A percentile compares a stretch with the other conserved stretches of the same genome.
phyloP scores from a whole-genome alignment of 2,329 filamentous ascomycete genomes.

The Colletotrichum navitas region DNA sequence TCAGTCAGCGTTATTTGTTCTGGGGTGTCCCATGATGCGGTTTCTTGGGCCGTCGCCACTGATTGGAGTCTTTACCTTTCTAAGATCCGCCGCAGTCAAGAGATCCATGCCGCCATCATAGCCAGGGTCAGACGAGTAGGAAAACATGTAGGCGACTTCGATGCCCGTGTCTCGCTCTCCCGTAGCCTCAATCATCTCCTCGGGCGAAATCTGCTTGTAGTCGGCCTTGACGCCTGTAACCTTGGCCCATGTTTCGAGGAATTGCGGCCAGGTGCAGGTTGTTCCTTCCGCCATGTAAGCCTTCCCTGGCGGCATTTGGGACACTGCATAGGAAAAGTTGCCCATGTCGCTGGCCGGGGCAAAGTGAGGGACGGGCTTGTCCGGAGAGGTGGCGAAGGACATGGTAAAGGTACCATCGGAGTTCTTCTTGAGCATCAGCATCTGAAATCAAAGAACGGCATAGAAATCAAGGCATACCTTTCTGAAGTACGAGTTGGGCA shows the following conservation, averaged over 20 bases:
- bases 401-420: conserved; percentile 60
- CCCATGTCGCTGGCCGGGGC: conserved; percentile 62
- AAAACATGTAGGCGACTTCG: conserved; percentile 61
- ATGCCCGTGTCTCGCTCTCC: conserved; percentile 57
- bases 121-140: conserved; percentile 60
- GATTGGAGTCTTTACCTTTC: conserved; percentile 51
- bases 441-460: background rate
- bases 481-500: conserved; percentile 59
- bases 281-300: conserved; percentile 63
- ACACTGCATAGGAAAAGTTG: conserved; percentile 62
- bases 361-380: conserved; percentile 58
- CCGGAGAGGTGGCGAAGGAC: conserved; percentile 58
- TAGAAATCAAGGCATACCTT: conserved; percentile 53
- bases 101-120: conserved; percentile 62
- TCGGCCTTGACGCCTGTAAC: conserved; percentile 50
- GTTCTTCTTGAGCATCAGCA: conserved; percentile 45
- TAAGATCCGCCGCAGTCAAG: conserved; percentile 58
- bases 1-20: conserved; percentile 14
- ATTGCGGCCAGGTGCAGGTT: conserved; percentile 61
- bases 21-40: background rate
- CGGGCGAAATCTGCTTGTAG: conserved; percentile 56
- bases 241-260: conserved; percentile 56
- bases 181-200: conserved; percentile 55
- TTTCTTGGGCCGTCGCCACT: too few species aligned
- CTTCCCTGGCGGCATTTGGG: conserved; percentile 62